Percentiles rank a stretch among this genome's conserved stretches.
phyloP scores from a whole-genome alignment of 2,329 filamentous ascomycete genomes.

The Alternaria novae-zelandiae region DNA sequence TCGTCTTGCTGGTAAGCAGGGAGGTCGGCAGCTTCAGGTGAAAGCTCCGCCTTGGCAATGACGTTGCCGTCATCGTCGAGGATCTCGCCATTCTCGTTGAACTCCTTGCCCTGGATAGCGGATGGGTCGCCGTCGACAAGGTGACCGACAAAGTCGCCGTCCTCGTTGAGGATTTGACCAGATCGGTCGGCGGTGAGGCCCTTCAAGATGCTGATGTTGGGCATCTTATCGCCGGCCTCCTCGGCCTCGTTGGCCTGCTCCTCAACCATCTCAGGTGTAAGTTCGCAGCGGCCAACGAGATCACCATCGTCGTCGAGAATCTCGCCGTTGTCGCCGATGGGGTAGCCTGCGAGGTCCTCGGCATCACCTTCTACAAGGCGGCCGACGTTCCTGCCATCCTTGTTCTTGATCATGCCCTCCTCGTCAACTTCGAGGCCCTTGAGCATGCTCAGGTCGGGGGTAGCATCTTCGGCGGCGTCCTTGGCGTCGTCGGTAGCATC shows the following conservation, averaged over 20 bases:
- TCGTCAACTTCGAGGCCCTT: conserved; percentile 61
- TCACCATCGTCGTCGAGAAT: conserved; percentile 63
- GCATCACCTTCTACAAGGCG: conserved; percentile 60
- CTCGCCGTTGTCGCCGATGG: conserved; percentile 61
- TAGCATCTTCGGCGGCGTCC: conserved; percentile 41
- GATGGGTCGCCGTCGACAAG: conserved; percentile 57
- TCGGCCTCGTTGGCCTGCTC: conserved; percentile 50
- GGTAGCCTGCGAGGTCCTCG: conserved; percentile 59
- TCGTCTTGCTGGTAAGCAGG: conserved; percentile 37
- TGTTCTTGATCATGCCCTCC: conserved; percentile 61
- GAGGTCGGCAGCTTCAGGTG: conserved; percentile 53
- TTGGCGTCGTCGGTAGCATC: conserved; percentile 36
- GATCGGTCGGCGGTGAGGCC: conserved; percentile 55
- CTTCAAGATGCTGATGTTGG: conserved; percentile 55
- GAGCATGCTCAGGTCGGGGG: conserved; percentile 55
- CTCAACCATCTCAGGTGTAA: conserved; percentile 54
- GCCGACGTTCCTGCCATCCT: conserved; percentile 57
- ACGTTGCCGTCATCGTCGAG: conserved; percentile 62
- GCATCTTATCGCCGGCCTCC: conserved; percentile 48
- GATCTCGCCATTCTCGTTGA: conserved; percentile 62
- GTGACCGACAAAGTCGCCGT: conserved; percentile 58
- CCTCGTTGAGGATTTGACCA: conserved; percentile 58
- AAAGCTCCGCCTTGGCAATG: conserved; percentile 59
- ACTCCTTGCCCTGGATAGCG: conserved; percentile 55
- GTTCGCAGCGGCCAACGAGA: conserved; percentile 60